Evolutionary conservation across 73 alveolate genomes (phyloP).

Genomic region (Paramecium sexaurelia): DNA sequence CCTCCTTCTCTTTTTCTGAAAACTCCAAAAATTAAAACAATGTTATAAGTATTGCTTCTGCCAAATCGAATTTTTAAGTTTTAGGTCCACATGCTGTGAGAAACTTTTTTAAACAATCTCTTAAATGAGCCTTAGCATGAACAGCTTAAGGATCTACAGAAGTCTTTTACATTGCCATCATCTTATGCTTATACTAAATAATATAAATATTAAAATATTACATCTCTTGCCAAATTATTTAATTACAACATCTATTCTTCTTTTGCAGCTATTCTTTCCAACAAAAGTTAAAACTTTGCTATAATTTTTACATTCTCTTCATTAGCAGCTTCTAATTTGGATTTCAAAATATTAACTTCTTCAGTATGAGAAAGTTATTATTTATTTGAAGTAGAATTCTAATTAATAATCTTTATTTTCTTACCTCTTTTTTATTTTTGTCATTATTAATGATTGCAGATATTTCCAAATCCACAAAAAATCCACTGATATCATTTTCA

Average conservation of each 20-base stretch:
- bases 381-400: neutral
- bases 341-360: neutral
- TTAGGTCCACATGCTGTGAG: conserved; percentile 13
- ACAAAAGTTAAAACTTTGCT: neutral
- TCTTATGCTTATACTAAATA: conserved; percentile 31
- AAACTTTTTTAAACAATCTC: conserved; percentile 10
- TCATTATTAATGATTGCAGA: neutral
- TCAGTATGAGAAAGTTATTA: neutral
- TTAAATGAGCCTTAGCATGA: conserved; percentile 34
- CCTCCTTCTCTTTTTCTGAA: conserved; percentile 25
- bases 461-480: neutral
- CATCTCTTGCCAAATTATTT: conserved; percentile 38
- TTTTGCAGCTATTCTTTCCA: conserved; percentile 32
- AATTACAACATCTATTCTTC: neutral
- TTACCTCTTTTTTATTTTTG: neutral
- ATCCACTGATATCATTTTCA: neutral
- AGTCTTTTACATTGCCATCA: neutral
- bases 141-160: conserved; percentile 40
- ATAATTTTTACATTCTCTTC: conserved; percentile 24
- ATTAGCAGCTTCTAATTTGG: neutral
- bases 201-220: too few species aligned
- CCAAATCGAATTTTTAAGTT: neutral
- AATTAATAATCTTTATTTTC: neutral
- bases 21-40: conserved; percentile 31
- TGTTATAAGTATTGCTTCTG: neutral